Percentiles rank a stretch among this genome's conserved stretches.
phyloP scores from a whole-genome alignment of 768 basidiomycete genomes.

The Xerocomellus chrysenteron region DNA sequence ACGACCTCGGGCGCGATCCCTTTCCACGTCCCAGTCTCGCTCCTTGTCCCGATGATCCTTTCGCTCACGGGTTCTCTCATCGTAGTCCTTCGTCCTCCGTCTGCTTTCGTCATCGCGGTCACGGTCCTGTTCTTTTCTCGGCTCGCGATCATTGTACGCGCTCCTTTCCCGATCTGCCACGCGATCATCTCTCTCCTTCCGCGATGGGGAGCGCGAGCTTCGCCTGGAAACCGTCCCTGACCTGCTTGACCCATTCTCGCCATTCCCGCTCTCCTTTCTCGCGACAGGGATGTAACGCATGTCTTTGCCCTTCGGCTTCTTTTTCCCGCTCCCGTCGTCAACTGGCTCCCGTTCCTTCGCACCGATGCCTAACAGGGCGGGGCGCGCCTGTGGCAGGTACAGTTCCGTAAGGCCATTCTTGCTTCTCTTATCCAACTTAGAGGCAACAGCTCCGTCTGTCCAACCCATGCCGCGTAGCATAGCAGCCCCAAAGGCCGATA shows the following conservation, averaged over 20 bases:
- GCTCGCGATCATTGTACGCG: conserved; percentile 15
- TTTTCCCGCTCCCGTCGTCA: conserved; percentile 66
- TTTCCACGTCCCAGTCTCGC: conserved; percentile 24
- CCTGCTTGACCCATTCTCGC: conserved; percentile 31
- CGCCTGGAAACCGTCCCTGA: conserved; percentile 46
- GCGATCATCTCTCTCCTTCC: conserved; percentile 14
- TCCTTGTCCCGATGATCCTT: conserved; percentile 14
- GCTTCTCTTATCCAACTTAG: conserved; percentile 50
- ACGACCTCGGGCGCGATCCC: conserved; percentile 33
- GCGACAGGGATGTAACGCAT: conserved; percentile 83
- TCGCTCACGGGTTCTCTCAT: conserved; percentile 18
- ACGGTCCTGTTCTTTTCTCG: conserved; percentile 11
- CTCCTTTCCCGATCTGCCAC: conserved; percentile 8
- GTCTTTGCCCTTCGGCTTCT: conserved; percentile 50
- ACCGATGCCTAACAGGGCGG: conserved; percentile 88
- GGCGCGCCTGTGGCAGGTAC: conserved; percentile 79
- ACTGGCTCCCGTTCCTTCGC: conserved; percentile 82
- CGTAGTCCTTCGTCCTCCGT: conserved; percentile 11
- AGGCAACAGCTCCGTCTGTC: conserved; percentile 78
- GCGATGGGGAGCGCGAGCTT: conserved; percentile 49
- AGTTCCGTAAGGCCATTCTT: conserved; percentile 65
- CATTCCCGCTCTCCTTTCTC: conserved; percentile 56
- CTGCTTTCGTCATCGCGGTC: conserved; percentile 13
- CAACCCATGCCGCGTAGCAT: conserved; percentile 96
- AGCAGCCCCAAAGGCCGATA: conserved; percentile 91